A percentile compares a stretch with the other conserved stretches of the same genome.
Conservation (phyloP, 208 protist species). For the Porcisia hertigi region DNA sequence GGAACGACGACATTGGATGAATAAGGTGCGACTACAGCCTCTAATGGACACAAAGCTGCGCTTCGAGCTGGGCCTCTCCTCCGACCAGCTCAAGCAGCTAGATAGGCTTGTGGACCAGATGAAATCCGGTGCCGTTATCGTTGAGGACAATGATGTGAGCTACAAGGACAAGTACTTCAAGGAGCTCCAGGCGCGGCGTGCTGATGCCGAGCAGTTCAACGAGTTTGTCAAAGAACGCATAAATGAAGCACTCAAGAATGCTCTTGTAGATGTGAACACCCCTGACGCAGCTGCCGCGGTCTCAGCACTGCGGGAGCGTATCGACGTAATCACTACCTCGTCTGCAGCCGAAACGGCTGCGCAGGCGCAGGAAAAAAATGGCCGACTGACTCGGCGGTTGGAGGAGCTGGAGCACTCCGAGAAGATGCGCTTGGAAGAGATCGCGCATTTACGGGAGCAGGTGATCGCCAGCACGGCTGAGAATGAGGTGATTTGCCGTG, state of each 20-base stretch:
- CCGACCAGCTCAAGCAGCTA: constrained; percentile 82
- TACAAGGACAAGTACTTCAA: constrained; percentile 84
- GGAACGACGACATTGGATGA: constrained; percentile 89
- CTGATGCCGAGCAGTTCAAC: constrained; percentile 78
- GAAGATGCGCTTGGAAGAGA: constrained; percentile 47
- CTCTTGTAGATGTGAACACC: constrained; percentile 44
- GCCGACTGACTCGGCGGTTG: constrained; percentile 50
- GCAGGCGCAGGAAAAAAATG: constrained; percentile 28
- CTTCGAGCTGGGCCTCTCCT: constrained; percentile 79
- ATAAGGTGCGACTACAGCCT: constrained; percentile 89
- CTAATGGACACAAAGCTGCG: constrained; percentile 88
- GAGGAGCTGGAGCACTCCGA: constrained; percentile 71
- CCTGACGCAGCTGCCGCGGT: constrained; percentile 47
- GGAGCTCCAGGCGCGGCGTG: constrained; percentile 59
- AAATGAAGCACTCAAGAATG: constrained; percentile 61
- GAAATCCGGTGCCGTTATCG: constrained; percentile 60
- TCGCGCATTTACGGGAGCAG: constrained; percentile 58
- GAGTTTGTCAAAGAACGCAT: constrained; percentile 75
- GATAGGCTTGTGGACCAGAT: constrained; percentile 86
- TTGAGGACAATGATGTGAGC: constrained; percentile 65
- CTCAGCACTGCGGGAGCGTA: constrained; percentile 59
- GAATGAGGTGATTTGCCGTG: constrained; percentile 56
- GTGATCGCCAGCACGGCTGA: constrained; percentile 54
- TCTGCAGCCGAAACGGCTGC: constrained; percentile 19
- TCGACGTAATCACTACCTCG: constrained; percentile 52